phyloP scores from a whole-genome alignment of 805 yeast genomes.

The Suhomyces xylopsoci region DNA sequence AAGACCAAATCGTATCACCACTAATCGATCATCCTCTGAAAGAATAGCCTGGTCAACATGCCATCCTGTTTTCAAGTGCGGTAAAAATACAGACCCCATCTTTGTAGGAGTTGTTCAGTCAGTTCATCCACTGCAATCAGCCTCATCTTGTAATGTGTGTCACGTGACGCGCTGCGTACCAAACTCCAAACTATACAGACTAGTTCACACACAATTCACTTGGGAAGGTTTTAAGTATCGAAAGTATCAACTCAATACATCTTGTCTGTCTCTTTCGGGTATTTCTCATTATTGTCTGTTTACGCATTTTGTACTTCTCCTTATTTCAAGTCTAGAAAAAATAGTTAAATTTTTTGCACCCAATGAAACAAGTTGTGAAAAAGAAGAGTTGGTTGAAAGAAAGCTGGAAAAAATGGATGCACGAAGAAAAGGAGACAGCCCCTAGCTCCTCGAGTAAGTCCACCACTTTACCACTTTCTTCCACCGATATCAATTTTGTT shows the following conservation, averaged over 20 bases:
- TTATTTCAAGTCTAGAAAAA: too few species aligned
- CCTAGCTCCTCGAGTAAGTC: background rate
- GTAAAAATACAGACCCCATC: slow-evolving; percentile 81
- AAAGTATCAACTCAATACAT: too few species aligned
- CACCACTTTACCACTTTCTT: background rate
- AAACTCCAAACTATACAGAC: too few species aligned
- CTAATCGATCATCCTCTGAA: slow-evolving; percentile 84
- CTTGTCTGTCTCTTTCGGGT: too few species aligned
- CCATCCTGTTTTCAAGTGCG: slow-evolving; percentile 85
- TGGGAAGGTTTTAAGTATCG: too few species aligned
- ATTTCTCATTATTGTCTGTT: too few species aligned
- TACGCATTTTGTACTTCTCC: too few species aligned
- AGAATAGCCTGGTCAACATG: slow-evolving; percentile 97
- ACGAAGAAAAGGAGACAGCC: background rate
- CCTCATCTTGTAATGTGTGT: background rate
- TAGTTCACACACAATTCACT: too few species aligned
- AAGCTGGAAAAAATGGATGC: background rate
- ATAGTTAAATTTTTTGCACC: background rate
- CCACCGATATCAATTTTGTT: background rate
- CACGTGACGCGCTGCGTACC: background rate
- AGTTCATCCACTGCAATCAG: background rate
- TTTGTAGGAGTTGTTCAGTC: background rate
- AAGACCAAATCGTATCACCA: slow-evolving; percentile 84
- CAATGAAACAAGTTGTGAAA: background rate
- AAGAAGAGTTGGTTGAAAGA: background rate